Evolutionary conservation across 208 protist genomes (phyloP), one percentile per base, ranked within the genome.

Genomic region (Crithidia brevicula): DNA sequence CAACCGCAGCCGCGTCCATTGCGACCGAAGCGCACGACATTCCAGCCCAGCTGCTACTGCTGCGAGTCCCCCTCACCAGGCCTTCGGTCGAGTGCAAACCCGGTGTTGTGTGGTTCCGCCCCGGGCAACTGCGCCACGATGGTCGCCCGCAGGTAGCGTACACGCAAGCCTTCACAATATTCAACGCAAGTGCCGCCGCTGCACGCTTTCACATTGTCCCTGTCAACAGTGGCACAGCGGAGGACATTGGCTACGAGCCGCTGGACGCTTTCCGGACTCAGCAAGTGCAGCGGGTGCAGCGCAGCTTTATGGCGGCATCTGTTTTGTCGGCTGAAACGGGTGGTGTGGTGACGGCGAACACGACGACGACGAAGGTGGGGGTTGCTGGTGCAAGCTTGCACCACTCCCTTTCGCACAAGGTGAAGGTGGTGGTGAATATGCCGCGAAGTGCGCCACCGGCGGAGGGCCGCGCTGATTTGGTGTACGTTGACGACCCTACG

Each of bases 41-140:
- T 13, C 67, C 67, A 7, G 64, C 30, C 43, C 79, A 92, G 78
- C 60, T 60, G 28, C 74, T 96, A 20, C 70, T 74, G 0, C 59
- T 94, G 43, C 49, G 67, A 4, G 77, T 89, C 18, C 77, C 72
- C n/a, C 81, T 94, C 38, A 73, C 52, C 18, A 67, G 61, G 33
- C 75, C 83, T 0, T 77, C 66, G 4, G 74, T 96, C 46, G 60
- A 57, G 27, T 88, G 80, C 61, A 58, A 46, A 8, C 86, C 86
- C 10, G 66, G 74, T 33, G 53, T 75, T n/a, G 54, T 92, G 22
- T 92, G 86, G 82, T 96, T 96, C 69, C 72, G 68, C 51, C 91
- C 88, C 1, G 86, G 88, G n/a, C 86, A 94, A 67, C 61, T 65
- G 31, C 58, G 79, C 31, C 88, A 92, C 74, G 91, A 96, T 54